These are phyloP conservation scores for Dittrichia graveolens DNA, from an alignment of 129 eudicot species.

Conservation along the genomic window DNA sequence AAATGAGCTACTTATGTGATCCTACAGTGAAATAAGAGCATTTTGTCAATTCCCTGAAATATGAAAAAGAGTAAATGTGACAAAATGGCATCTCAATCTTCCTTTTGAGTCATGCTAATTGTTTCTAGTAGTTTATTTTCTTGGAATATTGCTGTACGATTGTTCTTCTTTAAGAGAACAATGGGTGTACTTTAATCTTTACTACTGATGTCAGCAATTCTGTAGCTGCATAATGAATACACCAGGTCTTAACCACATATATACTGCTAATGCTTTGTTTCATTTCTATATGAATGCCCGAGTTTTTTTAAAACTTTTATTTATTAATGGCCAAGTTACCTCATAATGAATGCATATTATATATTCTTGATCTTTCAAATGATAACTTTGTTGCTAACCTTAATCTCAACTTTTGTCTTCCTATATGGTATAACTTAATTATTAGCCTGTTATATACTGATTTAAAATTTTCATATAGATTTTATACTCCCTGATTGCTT, in stretches of 20 bases:
- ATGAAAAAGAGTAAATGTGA: neutral
- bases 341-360: neutral
- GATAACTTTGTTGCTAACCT: neutral
- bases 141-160: neutral
- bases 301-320: neutral
- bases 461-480: neutral
- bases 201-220: too few relatives aligned
- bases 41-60: slow-evolving; percentile 12
- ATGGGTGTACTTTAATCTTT: too few relatives aligned
- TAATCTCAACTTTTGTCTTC: slow-evolving; percentile 1
- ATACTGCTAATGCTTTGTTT: too few relatives aligned
- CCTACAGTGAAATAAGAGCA: too few relatives aligned
- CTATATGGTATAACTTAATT: slow-evolving; percentile 1
- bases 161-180: neutral
- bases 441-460: neutral
- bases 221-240: too few relatives aligned
- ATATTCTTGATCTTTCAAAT: neutral
- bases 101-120: neutral
- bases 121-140: neutral
- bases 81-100: neutral
- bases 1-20: too few relatives aligned
- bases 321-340: neutral
- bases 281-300: too few relatives aligned
- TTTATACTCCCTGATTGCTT: neutral
- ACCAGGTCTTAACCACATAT: too few relatives aligned